phyloP scores from a whole-genome alignment of 2,329 filamentous ascomycete genomes.

The Fusarium marasasianum region DNA sequence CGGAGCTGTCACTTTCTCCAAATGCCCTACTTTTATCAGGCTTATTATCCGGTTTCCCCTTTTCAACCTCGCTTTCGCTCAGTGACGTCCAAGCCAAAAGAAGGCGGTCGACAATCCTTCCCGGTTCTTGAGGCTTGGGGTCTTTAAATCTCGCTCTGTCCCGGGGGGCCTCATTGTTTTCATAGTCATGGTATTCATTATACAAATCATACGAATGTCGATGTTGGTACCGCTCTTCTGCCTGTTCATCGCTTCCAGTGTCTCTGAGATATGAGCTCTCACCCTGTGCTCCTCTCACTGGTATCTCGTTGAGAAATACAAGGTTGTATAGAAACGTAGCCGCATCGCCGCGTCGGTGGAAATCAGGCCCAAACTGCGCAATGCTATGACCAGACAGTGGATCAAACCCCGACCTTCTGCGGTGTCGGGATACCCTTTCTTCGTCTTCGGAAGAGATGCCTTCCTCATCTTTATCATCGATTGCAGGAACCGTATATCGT shows the following conservation, averaged over 20 bases:
- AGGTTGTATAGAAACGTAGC: conserved; percentile 26
- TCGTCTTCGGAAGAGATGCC: neutral
- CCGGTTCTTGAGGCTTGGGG: neutral
- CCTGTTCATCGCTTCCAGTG: neutral
- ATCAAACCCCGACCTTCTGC: neutral
- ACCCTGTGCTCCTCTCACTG: rapidly evolving
- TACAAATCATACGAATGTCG: neutral
- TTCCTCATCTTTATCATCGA: no score
- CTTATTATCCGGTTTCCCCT: neutral
- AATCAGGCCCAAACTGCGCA: conserved; percentile 8
- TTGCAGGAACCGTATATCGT: no score
- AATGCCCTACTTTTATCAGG: neutral
- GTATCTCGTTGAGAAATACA: conserved; percentile 4
- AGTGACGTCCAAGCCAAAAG: conserved; percentile 21
- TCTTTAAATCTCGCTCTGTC: neutral
- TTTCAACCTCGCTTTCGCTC: conserved; percentile 13
- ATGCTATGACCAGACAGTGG: neutral
- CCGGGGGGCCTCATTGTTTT: no score
- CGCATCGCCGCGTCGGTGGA: conserved; percentile 20
- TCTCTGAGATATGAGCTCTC: rapidly evolving
- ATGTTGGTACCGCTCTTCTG: neutral
- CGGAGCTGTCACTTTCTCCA: neutral
- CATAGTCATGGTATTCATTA: neutral
- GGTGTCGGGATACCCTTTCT: neutral
- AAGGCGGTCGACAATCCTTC: conserved; percentile 3